A percentile compares a stretch with the other conserved stretches of the same genome.
These are phyloP conservation scores for Tagetes erecta DNA, from an alignment of 129 eudicot genomes.

Conservation along the genomic window DNA sequence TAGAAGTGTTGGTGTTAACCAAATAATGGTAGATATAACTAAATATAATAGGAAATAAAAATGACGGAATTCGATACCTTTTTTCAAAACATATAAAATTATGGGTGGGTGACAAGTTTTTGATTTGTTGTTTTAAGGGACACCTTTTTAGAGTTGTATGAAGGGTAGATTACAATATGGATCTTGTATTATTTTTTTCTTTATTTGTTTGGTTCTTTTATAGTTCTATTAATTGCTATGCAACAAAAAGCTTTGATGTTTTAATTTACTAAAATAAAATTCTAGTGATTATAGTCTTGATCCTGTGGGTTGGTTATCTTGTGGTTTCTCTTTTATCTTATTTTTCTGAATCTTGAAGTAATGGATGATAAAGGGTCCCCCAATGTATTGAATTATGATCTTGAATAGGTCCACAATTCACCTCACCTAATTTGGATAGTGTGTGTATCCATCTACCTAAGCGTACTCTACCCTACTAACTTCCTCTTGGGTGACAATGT, in stretches of 20 bases:
- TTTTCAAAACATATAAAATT: no score
- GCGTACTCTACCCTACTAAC: slow-evolving; percentile 16
- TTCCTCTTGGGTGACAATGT: slow-evolving; percentile 12
- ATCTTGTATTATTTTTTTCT: no score
- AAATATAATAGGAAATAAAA: no score
- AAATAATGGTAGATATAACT: no score
- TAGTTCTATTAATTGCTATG: neutral
- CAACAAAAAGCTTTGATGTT: neutral
- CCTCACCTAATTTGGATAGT: slow-evolving; percentile 25
- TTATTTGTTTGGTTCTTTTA: no score
- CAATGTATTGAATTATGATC: slow-evolving; percentile 24
- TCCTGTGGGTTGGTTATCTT: slow-evolving; percentile 2
- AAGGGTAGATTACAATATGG: no score
- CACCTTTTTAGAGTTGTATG: no score
- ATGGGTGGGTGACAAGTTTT: no score
- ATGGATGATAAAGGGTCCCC: slow-evolving; percentile 18
- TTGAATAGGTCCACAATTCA: slow-evolving; percentile 31
- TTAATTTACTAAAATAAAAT: neutral
- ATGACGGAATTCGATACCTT: no score
- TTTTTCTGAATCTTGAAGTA: slow-evolving; percentile 25
- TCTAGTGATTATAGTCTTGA: neutral
- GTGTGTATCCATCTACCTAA: slow-evolving; percentile 24
- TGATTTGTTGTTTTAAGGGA: no score
- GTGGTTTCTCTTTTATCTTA: neutral
- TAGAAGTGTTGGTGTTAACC: no score